A percentile compares a stretch with the other conserved stretches of the same genome.
These are phyloP conservation scores for Mortierella hygrophila DNA, from an alignment of 192 early-diverging fungal species.

Conservation along the genomic window DNA sequence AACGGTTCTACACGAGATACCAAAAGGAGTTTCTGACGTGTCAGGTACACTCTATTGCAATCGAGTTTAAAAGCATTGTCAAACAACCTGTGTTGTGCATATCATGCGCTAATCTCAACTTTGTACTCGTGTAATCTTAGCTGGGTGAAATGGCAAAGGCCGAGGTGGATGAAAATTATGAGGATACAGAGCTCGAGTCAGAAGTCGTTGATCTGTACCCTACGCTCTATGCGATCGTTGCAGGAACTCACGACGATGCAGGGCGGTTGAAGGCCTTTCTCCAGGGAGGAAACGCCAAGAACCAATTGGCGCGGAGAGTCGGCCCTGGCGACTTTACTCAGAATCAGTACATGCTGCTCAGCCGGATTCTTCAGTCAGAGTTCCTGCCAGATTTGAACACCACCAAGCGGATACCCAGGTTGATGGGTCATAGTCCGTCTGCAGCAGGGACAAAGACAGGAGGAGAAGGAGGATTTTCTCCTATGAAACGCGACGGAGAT, in stretches of 20 bases:
- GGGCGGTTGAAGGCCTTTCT: constrained; percentile 31
- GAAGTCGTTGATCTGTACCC: constrained; percentile 23
- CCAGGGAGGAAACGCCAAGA: constrained; percentile 31
- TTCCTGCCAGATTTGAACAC: constrained; percentile 44
- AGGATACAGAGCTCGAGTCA: constrained; percentile 29
- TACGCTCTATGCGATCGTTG: constrained; percentile 23
- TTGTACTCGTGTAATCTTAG: background rate
- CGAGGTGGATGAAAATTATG: constrained; percentile 1
- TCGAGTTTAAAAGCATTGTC: too few species aligned
- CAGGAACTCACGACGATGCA: constrained; percentile 31
- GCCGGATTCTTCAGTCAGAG: constrained; percentile 29
- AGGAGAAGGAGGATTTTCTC: background rate
- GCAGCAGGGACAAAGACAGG: background rate
- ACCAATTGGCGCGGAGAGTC: constrained; percentile 27
- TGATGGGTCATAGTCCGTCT: background rate
- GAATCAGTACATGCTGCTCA: constrained; percentile 20
- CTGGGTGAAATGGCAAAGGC: constrained; percentile 32
- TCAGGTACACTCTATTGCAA: constrained; percentile 14
- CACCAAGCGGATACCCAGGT: constrained; percentile 7
- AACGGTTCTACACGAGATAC: constrained; percentile 43
- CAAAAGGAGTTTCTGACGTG: constrained; percentile 48
- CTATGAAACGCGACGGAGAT: constrained; percentile 32
- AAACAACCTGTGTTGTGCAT: background rate
- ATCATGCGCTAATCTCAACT: background rate
- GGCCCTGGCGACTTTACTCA: constrained; percentile 39